These are phyloP conservation scores for Termitomyces sp. DNA, from an alignment of 768 basidiomycete genomes.

Conservation along the genomic window DNA sequence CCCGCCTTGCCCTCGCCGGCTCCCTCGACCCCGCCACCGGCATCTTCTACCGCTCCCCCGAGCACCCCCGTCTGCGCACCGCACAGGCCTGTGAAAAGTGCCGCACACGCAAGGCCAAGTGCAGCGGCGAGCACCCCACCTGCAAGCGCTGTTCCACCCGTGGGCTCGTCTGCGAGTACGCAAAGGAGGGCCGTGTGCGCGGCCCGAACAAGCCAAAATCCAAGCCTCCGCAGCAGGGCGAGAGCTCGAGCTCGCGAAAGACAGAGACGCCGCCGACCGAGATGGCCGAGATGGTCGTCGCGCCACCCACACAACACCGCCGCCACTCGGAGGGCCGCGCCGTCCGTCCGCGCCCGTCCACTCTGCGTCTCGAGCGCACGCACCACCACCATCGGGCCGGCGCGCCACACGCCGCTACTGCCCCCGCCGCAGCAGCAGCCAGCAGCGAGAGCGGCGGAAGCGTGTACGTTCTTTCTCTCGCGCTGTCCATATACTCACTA, in stretches of 20 bases:
- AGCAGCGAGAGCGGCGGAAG: slow-evolving; percentile 10
- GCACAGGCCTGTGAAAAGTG: slow-evolving; percentile 78
- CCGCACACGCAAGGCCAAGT: slow-evolving; percentile 73
- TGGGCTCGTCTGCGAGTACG: slow-evolving; percentile 62
- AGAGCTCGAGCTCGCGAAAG: too few species aligned
- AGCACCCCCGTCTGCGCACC: slow-evolving; percentile 64
- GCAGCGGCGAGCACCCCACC: slow-evolving; percentile 65
- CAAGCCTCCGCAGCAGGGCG: slow-evolving; percentile 15
- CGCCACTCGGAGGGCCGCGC: slow-evolving; percentile 4
- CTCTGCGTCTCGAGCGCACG: slow-evolving; percentile 24
- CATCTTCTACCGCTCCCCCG: slow-evolving; percentile 62
- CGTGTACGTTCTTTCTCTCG: slow-evolving; percentile 1
- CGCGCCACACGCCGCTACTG: too few species aligned
- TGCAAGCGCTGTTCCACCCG: slow-evolving; percentile 63
- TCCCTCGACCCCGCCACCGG: slow-evolving; percentile 62
- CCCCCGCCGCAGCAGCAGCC: background rate
- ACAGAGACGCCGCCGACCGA: slow-evolving; percentile 8
- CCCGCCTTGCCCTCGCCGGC: slow-evolving; percentile 40
- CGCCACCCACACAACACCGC: slow-evolving; percentile 7
- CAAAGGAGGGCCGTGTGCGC: slow-evolving; percentile 58
- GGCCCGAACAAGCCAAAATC: slow-evolving; percentile 57
- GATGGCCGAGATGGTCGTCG: background rate
- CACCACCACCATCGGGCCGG: background rate
- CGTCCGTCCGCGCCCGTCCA: slow-evolving; percentile 25
- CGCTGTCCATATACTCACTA: too few species aligned